Evolutionary conservation across 1,139 yeast genomes (phyloP).

Genomic region (Hyphopichia fennica): DNA sequence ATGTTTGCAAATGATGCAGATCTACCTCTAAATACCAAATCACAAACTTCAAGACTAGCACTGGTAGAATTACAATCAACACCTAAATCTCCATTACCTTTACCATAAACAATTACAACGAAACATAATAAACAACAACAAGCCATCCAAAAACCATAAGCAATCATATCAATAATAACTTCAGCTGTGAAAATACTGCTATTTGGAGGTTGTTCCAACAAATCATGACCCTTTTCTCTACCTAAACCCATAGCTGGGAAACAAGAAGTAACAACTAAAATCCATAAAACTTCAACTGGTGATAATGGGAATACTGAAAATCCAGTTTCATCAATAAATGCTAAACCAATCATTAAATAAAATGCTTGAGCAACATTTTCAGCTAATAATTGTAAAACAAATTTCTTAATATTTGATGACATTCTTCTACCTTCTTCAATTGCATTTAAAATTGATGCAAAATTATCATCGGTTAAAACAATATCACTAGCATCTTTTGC

Average conservation of each 20-base stretch:
- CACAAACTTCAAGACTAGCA: conserved; percentile 32
- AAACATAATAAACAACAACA: conserved; percentile 31
- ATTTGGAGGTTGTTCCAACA: conserved; percentile 31
- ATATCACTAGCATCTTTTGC: conserved; percentile 61
- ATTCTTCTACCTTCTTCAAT: conserved; percentile 52
- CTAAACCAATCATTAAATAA: conserved; percentile 37
- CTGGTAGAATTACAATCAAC: conserved; percentile 21
- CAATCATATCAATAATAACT: conserved; percentile 32
- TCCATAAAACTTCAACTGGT: conserved; percentile 40
- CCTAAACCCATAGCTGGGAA: conserved; percentile 45
- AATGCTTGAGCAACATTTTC: conserved; percentile 52
- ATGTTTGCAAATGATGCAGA: conserved; percentile 73
- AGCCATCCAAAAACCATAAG: conserved; percentile 39
- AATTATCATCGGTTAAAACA: conserved; percentile 52
- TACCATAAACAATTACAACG: conserved; percentile 29
- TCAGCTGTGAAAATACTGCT: conserved; percentile 32
- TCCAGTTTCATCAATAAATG: conserved; percentile 30
- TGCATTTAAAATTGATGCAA: conserved; percentile 53
- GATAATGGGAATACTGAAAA: conserved; percentile 36
- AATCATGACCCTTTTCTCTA: conserved; percentile 31
- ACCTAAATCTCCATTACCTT: conserved; percentile 33
- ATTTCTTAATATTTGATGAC: conserved; percentile 48
- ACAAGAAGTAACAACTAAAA: conserved; percentile 36
- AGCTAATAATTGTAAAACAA: conserved; percentile 47
- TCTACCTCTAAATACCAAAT: conserved; percentile 67